Evolutionary conservation across 371 early-diverging fungal species (phyloP), one percentile per base, ranked within the genome.

Genomic region (Mortierella sp.): DNA sequence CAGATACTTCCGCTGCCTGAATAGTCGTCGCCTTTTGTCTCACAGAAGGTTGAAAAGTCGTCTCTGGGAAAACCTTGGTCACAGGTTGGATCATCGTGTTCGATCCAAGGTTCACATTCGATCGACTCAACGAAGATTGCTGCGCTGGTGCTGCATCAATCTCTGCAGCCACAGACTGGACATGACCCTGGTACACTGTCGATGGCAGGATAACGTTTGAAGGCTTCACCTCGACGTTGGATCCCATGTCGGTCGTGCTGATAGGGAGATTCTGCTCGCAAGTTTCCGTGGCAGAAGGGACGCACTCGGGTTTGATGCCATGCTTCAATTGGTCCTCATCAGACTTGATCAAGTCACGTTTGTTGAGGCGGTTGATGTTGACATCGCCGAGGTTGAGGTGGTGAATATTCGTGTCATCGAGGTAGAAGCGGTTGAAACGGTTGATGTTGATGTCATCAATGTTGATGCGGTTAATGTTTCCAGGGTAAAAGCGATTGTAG

Each of bases 181-280:
- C 77, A 13, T 60, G 64, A 26, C 62, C 69, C 53, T 72, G 77
- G 56, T 72, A 77, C 34, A 61, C 66, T 17, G 77, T 77, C 37
- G 68, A 64, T 4, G 77, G 72, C 42, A 59, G 28, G 19, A 77
- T 28, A 19, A 55, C 29, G n/a, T 72, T 64, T n/a, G 57, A 42
- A 19, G 77, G 77, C 7, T 12, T 15, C 0, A 72, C 77, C 0
- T 40, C 56, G 40, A 72, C 72, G 23, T 10, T 29, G 23, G 77
- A 77, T 9, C 77, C 77, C 72, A 77, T 55, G 34, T 77, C 61
- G 2, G 77, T 77, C 15, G 49, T 45, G 56, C 68, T 53, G 13
- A 35, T 13, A 0, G 63, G 60, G n/a, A 77, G n/a, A 22, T 47
- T 62, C 28, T 55, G 37, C 40, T 60, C 61, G 28, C 77, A 77